A percentile compares a stretch with the other conserved stretches of the same genome.
Evolutionary conservation across 148 eudicot genomes (phyloP).

Genomic region (Rhododendron ferrugineum): DNA sequence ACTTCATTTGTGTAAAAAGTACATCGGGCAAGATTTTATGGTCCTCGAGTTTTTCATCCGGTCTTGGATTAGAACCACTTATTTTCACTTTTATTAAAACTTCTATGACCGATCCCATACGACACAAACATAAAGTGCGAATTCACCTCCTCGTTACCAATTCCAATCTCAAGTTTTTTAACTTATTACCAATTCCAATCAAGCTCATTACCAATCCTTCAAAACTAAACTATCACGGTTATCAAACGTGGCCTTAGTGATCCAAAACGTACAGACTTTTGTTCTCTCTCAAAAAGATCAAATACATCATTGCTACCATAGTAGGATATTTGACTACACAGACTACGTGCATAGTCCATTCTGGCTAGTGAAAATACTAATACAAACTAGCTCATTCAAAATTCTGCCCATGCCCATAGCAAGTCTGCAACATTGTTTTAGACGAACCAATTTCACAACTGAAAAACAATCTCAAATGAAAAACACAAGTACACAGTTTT

Average conservation of each 20-base stretch:
- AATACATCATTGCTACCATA: not conserved
- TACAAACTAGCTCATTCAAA: not conserved
- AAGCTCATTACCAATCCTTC: not conserved
- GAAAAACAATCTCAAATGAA: not conserved
- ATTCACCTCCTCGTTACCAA: not conserved
- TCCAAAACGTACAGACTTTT: not conserved
- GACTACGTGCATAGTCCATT: not conserved
- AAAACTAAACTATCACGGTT: not conserved
- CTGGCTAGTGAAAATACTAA: not conserved
- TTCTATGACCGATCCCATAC: too few relatives aligned
- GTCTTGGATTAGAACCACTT: too few relatives aligned
- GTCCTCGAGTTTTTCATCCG: too few relatives aligned
- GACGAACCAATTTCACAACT: not conserved
- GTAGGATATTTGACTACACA: not conserved
- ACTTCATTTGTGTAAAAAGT: too few relatives aligned
- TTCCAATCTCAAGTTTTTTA: not conserved
- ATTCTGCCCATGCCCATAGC: not conserved
- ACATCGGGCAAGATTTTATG: too few relatives aligned
- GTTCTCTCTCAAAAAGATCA: not conserved
- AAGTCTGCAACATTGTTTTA: conserved; percentile 1
- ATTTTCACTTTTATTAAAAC: too few relatives aligned
- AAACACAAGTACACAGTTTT: not conserved
- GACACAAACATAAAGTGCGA: too few relatives aligned
- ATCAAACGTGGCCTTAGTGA: not conserved
- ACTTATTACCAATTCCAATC: not conserved